Evolutionary conservation across 176 grass and related monocot species (phyloP).

Genomic region (Leersia perrieri): DNA sequence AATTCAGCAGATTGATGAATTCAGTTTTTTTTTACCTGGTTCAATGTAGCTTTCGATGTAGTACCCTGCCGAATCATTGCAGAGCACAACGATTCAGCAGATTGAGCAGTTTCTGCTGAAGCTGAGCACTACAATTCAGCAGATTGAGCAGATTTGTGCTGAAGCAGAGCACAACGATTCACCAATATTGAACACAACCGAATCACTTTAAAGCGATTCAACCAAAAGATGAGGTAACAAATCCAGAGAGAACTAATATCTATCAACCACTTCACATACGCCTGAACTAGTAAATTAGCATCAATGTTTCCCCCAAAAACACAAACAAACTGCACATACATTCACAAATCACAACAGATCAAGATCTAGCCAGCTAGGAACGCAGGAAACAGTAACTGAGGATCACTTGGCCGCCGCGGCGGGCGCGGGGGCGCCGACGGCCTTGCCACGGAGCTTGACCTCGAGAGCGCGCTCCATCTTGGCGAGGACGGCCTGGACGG

Average conservation of each 20-base stretch:
- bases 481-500: slow-evolving; percentile 70
- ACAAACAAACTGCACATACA: neutral
- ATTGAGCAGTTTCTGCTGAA: too few species aligned
- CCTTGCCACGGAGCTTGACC: slow-evolving; percentile 83
- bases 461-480: slow-evolving; percentile 85
- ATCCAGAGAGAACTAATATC: neutral
- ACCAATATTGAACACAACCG: neutral
- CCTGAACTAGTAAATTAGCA: neutral
- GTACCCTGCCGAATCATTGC: too few species aligned
- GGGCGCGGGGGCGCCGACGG: slow-evolving; percentile 20
- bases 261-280: neutral
- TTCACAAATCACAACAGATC: too few species aligned
- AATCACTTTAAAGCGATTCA: neutral
- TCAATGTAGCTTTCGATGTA: too few species aligned
- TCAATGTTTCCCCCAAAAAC: neutral
- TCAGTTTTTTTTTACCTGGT: too few species aligned
- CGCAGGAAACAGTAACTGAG: too few species aligned
- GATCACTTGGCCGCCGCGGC: slow-evolving; percentile 30
- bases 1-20: too few species aligned
- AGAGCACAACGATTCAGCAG: too few species aligned
- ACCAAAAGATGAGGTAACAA: neutral
- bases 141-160: too few species aligned
- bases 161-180: neutral
- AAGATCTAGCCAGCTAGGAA: neutral
- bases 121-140: too few species aligned